phyloP scores from a whole-genome alignment of 306 rosid genomes.

The Sicyos baderoa region DNA sequence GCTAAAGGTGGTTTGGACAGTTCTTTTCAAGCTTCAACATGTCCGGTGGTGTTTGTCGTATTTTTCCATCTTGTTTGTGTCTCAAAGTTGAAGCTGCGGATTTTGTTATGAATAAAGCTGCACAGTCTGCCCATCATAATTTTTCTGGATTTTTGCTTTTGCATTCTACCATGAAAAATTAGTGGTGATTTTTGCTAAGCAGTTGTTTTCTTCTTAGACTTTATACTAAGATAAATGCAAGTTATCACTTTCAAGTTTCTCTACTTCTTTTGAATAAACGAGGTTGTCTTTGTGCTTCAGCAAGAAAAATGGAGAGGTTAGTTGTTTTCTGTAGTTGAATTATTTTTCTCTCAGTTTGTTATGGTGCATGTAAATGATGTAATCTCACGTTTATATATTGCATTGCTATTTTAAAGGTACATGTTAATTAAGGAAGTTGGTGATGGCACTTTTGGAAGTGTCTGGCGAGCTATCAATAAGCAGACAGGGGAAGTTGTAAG shows the following conservation, averaged over 20 bases:
- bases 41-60: slow-evolving; percentile 43
- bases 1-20: slow-evolving; percentile 30
- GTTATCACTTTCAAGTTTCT: slow-evolving; percentile 45
- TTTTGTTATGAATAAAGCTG: slow-evolving; percentile 60
- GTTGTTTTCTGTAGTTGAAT: slow-evolving; percentile 1
- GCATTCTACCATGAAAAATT: slow-evolving; percentile 48
- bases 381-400: background rate
- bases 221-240: slow-evolving; percentile 59
- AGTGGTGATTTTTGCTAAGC: slow-evolving; percentile 59
- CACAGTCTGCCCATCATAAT: slow-evolving; percentile 55
- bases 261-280: slow-evolving; percentile 57
- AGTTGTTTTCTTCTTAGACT: slow-evolving; percentile 33
- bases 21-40: slow-evolving; percentile 43
- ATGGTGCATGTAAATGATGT: background rate
- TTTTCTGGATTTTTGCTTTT: slow-evolving; percentile 49
- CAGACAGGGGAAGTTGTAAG: slow-evolving; percentile 96
- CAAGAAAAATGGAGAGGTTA: slow-evolving; percentile 80
- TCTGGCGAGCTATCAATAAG: slow-evolving; percentile 89
- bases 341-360: slow-evolving; percentile 8
- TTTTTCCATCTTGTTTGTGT: slow-evolving; percentile 31
- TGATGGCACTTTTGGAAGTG: slow-evolving; percentile 94
- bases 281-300: slow-evolving; percentile 44
- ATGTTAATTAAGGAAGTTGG: slow-evolving; percentile 96
- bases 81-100: slow-evolving; percentile 31
- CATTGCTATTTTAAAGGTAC: slow-evolving; percentile 40